These are phyloP conservation scores for Phragmites australis DNA, from an alignment of 176 grass and related monocot species.

Conservation along the genomic window DNA sequence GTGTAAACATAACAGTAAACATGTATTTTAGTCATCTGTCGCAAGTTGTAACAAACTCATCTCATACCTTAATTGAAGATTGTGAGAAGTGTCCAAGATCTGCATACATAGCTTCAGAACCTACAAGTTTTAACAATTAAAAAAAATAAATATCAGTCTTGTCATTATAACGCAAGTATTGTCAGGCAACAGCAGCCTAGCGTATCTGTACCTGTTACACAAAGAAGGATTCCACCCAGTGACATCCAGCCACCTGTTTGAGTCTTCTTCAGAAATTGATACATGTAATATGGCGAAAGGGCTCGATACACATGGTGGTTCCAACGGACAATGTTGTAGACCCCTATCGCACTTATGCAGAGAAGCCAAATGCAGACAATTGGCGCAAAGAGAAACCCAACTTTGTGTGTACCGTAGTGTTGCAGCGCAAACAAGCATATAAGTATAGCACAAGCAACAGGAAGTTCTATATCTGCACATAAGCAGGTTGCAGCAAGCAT, in stretches of 20 bases:
- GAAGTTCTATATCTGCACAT: constrained; percentile 86
- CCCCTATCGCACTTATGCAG: constrained; percentile 84
- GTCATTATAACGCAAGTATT: background rate
- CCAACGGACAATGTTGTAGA: constrained; percentile 88
- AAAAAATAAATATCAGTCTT: background rate
- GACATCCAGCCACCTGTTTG: constrained; percentile 86
- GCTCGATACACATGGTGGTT: constrained; percentile 84
- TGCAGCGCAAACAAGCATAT: constrained; percentile 90
- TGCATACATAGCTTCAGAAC: constrained; percentile 96
- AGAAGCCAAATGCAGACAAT: constrained; percentile 82
- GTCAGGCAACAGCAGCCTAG: background rate
- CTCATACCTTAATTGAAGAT: constrained; percentile 74
- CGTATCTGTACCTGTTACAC: constrained; percentile 79
- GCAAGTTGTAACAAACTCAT: background rate
- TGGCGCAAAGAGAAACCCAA: constrained; percentile 91
- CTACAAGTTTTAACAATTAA: constrained; percentile 49
- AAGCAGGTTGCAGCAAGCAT: constrained; percentile 21
- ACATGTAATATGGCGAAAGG: constrained; percentile 93
- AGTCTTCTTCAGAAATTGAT: constrained; percentile 90
- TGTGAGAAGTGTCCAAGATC: constrained; percentile 98
- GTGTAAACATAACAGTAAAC: background rate
- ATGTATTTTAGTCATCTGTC: background rate
- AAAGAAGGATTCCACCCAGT: constrained; percentile 93
- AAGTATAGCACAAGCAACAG: constrained; percentile 75
- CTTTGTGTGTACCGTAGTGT: constrained; percentile 89